Conservation (phyloP, 192 early-diverging fungal species). For the Obelidium mucronatum region DNA sequence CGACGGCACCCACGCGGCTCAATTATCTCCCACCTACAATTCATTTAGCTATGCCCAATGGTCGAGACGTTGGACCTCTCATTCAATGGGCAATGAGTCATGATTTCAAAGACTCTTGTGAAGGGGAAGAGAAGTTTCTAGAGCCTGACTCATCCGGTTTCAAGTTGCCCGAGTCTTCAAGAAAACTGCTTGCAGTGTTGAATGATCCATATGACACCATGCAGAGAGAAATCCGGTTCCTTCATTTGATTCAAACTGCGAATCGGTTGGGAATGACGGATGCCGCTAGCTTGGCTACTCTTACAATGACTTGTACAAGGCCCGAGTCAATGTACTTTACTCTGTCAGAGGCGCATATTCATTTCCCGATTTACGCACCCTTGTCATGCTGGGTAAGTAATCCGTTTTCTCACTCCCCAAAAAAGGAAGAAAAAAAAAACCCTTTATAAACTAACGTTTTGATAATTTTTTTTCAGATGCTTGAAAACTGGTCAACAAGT, state of each 20-base stretch:
- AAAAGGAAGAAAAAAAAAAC: too few relatives aligned
- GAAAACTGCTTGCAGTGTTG: neutral
- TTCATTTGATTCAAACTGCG: slow-evolving; percentile 25
- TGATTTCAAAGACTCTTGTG: too few relatives aligned
- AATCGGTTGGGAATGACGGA: slow-evolving; percentile 32
- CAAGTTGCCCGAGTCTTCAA: neutral
- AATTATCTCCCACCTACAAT: slow-evolving; percentile 31
- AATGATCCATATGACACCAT: neutral
- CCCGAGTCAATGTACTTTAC: slow-evolving; percentile 33
- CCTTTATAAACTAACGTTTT: neutral
- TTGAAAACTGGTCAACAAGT: slow-evolving; percentile 24
- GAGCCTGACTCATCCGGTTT: neutral
- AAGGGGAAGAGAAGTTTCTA: neutral
- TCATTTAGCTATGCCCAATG: slow-evolving; percentile 27
- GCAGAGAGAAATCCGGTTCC: slow-evolving; percentile 9
- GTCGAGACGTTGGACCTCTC: neutral
- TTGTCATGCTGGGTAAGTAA: slow-evolving; percentile 22
- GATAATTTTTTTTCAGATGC: neutral
- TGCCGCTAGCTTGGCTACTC: neutral
- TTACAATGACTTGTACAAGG: neutral
- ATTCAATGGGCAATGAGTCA: slow-evolving; percentile 13
- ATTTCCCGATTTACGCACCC: slow-evolving; percentile 14
- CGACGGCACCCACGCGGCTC: slow-evolving; percentile 19
- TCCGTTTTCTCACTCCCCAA: neutral
- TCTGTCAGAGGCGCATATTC: neutral